Evolutionary conservation across 2,329 filamentous ascomycete species (phyloP), one percentile per base, ranked within the genome.

Genomic region (Blumeria hordei): DNA sequence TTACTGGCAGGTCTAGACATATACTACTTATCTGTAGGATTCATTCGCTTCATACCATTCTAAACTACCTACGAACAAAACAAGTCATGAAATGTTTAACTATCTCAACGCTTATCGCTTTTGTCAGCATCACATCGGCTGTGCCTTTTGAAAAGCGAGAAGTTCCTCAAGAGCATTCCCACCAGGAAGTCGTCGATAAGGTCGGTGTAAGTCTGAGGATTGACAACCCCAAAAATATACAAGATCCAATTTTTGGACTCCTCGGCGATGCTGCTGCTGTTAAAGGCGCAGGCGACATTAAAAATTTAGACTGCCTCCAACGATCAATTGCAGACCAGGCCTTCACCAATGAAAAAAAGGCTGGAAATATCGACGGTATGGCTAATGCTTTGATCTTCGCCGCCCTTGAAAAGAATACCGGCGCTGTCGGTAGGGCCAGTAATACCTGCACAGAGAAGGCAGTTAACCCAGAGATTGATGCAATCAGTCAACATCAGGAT

Each of bases 401-500:
- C 47, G 69, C 72, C 35, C 65, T 77, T 21, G 78, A 81, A 70
- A 72, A 77, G 56, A 81, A 81, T 68, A 81, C 77, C 32, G 73
- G 68, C 53, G 61, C 63, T 10, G 77, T 81, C 57, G 78, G 78
- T 53, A 66, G 70, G 47, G 72, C 71, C n/a, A 78, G 74, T 50
- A 74, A 72, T 35, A 66, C 73, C 52, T 84, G 80, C 69, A 71
- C 66, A 43, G 68, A 67, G 64, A 77, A 72, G 62, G 76, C 80
- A 14, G 69, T 71, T 56, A 84, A 84, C 67, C 72, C 79, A 2
- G 79, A 83, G 68, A 81, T 84, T 61, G 74, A 71, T 33, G 77
- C 77, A 45, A 64, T 84, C 57, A 67, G 70, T 55, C 78, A 81
- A 67, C 80, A 83, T 67, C 79, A 84, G 67, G 80, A 84, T 64